Percentiles rank a stretch among this genome's conserved stretches.
These are phyloP conservation scores for Zalerion maritima DNA, from an alignment of 495 filamentous ascomycete species.

Conservation along the genomic window DNA sequence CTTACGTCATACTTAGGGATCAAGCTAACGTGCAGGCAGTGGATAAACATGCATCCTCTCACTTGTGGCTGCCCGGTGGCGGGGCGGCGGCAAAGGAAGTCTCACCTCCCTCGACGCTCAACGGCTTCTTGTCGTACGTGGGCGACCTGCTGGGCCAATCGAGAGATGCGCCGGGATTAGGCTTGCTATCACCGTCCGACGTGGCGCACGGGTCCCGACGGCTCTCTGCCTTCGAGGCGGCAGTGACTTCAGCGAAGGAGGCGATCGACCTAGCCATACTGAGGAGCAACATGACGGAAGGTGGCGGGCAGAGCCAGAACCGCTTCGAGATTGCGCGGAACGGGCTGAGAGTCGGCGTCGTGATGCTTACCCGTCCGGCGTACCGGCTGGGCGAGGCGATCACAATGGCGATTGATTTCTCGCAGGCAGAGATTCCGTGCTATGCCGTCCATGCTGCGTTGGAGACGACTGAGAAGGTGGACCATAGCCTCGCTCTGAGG, in stretches of 20 bases:
- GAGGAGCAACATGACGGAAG: conserved; percentile 47
- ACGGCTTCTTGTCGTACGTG: conserved; percentile 64
- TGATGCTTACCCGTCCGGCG: conserved; percentile 78
- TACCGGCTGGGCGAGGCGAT: conserved; percentile 84
- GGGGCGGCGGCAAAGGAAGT: conserved; percentile 2
- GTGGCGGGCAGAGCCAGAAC: conserved; percentile 54
- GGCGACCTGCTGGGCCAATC: conserved; percentile 60
- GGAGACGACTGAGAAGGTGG: conserved; percentile 68
- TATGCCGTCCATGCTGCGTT: conserved; percentile 64
- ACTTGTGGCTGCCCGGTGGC: too few species aligned
- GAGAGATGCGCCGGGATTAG: conserved; percentile 36
- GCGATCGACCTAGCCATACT: conserved; percentile 86
- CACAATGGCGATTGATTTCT: conserved; percentile 69
- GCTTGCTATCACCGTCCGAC: conserved; percentile 56
- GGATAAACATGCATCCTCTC: conserved; percentile 18
- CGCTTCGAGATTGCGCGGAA: conserved; percentile 90
- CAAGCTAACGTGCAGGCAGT: conserved; percentile 51
- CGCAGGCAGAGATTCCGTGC: conserved; percentile 54
- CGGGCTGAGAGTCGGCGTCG: conserved; percentile 67
- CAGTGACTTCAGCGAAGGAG: conserved; percentile 51
- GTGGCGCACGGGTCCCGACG: conserved; percentile 37
- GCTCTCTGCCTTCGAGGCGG: conserved; percentile 33
- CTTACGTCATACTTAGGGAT: conserved; percentile 80
- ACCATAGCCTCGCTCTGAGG: conserved; percentile 64
- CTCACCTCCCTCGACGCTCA: conserved; percentile 20